phyloP scores from a whole-genome alignment of 2,329 filamentous ascomycete species.

The Fusarium brachygibbosum region DNA sequence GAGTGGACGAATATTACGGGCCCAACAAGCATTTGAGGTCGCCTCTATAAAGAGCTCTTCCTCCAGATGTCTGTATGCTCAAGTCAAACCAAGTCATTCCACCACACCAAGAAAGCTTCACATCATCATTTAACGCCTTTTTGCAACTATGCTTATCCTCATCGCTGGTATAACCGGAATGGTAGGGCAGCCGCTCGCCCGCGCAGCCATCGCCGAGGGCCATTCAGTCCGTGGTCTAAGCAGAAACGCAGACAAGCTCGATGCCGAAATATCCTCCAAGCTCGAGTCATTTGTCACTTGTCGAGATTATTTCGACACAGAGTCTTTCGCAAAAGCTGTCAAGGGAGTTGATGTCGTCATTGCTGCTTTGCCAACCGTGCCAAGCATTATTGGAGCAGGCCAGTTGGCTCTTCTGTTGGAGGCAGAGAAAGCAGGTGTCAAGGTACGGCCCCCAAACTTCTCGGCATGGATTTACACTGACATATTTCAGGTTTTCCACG shows the following conservation, averaged over 20 bases:
- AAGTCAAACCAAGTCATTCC: background rate
- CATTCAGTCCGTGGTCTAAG: constrained; percentile 9
- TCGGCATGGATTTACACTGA: background rate
- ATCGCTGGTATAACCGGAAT: constrained; percentile 18
- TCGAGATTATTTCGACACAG: background rate
- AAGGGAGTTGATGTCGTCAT: constrained; percentile 8
- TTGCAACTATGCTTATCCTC: constrained; percentile 4
- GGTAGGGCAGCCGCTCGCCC: constrained; percentile 14
- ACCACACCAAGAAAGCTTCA: fast-evolving
- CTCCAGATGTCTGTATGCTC: fast-evolving
- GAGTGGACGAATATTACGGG: too few relatives aligned
- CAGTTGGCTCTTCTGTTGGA: constrained; percentile 5
- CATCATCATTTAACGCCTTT: fast-evolving
- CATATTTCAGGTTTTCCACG: constrained; percentile 9
- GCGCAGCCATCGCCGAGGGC: background rate
- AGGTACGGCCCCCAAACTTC: background rate
- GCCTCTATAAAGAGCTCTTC: background rate
- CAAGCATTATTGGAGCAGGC: constrained; percentile 10
- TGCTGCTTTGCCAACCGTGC: background rate
- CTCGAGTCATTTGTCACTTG: background rate
- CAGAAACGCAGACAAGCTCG: constrained; percentile 1
- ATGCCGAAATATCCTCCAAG: background rate
- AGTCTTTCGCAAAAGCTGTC: background rate
- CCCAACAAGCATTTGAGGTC: too few relatives aligned
- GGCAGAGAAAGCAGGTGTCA: constrained; percentile 18